Evolutionary conservation across 1,284 basidiomycete species (phyloP).

Genomic region (Leccinum subrobustum): DNA sequence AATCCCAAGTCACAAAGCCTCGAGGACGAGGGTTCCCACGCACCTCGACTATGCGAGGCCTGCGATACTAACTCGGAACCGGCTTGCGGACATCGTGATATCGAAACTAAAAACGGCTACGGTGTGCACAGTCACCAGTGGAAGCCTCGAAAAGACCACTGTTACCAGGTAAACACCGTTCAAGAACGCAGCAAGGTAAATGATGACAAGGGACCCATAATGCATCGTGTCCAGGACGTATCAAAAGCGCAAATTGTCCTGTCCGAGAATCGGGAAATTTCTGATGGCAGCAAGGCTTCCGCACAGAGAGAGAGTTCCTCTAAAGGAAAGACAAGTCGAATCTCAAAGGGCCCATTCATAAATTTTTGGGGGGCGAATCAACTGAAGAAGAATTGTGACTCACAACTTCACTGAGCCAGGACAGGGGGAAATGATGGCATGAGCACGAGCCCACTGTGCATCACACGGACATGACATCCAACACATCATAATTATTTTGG

Average conservation of each 20-base stretch:
- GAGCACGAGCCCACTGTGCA: conserved; percentile 7
- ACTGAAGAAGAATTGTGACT: conserved; percentile 4
- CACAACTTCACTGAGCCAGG: conserved; percentile 3
- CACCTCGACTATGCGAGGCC: not conserved
- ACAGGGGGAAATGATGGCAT: conserved; percentile 5
- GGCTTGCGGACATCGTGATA: not conserved
- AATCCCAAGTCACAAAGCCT: not conserved
- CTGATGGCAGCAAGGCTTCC: not conserved
- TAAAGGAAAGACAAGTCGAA: not conserved
- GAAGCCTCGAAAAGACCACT: not conserved
- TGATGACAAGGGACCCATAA: not conserved
- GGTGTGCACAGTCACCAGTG: not conserved
- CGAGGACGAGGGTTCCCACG: not conserved
- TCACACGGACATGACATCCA: conserved; percentile 28
- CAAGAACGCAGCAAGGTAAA: not conserved
- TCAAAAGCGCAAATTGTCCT: not conserved
- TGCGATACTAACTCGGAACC: not conserved
- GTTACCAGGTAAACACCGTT: not conserved
- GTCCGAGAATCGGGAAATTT: conserved; percentile 7
- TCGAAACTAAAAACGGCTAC: not conserved
- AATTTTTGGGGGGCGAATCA: conserved; percentile 18
- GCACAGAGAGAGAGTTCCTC: not conserved
- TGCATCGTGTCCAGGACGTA: not conserved
- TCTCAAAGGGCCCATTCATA: conserved; percentile 8
- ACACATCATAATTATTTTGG: conserved; percentile 9